phyloP scores from a whole-genome alignment of 2,329 filamentous ascomycete genomes.

The Talaromyces sp. region DNA sequence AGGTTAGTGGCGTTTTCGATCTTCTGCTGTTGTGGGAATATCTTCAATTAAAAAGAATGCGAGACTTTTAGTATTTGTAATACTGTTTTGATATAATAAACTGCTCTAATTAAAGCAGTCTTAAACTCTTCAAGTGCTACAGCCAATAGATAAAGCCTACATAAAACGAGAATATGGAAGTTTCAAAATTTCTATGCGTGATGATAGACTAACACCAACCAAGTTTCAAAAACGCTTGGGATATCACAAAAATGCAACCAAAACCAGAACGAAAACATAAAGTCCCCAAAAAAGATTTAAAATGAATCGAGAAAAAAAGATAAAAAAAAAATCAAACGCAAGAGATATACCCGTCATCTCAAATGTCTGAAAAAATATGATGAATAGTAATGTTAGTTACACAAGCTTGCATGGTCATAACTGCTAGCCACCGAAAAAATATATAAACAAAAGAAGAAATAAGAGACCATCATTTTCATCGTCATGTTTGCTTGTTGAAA shows the following conservation, averaged over 20 bases:
- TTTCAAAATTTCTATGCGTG: not conserved
- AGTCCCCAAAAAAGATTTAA: not conserved
- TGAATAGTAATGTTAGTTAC: not conserved
- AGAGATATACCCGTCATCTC: not conserved
- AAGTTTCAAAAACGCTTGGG: conserved; percentile 3
- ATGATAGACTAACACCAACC: not conserved
- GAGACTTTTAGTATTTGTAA: not conserved
- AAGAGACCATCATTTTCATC: not conserved
- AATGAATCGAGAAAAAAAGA: not conserved
- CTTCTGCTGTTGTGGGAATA: not conserved
- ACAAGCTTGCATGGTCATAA: conserved; percentile 7
- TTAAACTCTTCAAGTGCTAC: too few species aligned
- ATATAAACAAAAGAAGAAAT: not conserved
- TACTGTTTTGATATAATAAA: too few species aligned
- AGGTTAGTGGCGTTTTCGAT: not conserved
- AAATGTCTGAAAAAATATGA: not conserved
- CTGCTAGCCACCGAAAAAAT: conserved; percentile 5
- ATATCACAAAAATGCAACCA: conserved; percentile 9
- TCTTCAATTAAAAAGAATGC: not conserved
- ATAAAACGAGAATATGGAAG: not conserved
- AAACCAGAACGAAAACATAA: not conserved
- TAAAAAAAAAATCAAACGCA: not conserved
- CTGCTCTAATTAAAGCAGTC: too few species aligned
- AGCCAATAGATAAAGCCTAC: too few species aligned
- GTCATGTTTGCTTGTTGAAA: not conserved